phyloP scores from a whole-genome alignment of 2,329 filamentous ascomycete species.

The Paecilomyces variotii region DNA sequence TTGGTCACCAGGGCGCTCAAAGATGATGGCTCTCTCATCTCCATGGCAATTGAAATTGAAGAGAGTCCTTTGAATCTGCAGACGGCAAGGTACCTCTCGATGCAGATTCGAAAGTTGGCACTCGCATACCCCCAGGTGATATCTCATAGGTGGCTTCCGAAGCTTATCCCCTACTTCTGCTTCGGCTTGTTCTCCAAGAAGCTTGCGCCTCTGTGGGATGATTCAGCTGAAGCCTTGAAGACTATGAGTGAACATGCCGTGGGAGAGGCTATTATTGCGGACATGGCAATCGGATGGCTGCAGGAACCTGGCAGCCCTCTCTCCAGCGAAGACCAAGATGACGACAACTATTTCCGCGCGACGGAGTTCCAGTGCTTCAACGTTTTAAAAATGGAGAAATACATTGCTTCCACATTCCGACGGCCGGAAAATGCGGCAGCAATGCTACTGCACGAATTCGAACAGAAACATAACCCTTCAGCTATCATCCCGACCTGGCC shows the following conservation, averaged over 20 bases:
- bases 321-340: slow-evolving; percentile 15
- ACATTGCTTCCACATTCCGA: slow-evolving; percentile 45
- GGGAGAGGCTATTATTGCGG: slow-evolving; percentile 65
- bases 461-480: slow-evolving; percentile 47
- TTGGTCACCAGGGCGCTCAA: slow-evolving; percentile 45
- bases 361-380: slow-evolving; percentile 76
- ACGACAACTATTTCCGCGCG: slow-evolving; percentile 17
- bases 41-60: slow-evolving; percentile 69
- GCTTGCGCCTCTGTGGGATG: slow-evolving; percentile 80
- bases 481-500: slow-evolving; percentile 40
- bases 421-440: slow-evolving; percentile 48
- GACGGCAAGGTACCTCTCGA: slow-evolving; percentile 67
- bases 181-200: slow-evolving; percentile 86
- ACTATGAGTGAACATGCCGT: slow-evolving; percentile 61
- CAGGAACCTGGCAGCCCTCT: slow-evolving; percentile 22
- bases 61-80: slow-evolving; percentile 69
- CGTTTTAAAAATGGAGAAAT: slow-evolving; percentile 50
- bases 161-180: slow-evolving; percentile 70
- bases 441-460: slow-evolving; percentile 56
- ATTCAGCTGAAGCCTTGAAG: slow-evolving; percentile 67
- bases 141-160: slow-evolving; percentile 57
- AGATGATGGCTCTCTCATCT: slow-evolving; percentile 35
- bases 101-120: slow-evolving; percentile 75
- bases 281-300: slow-evolving; percentile 73
- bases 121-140: slow-evolving; percentile 53